Evolutionary conservation across 163 green algal genomes (phyloP).

Genomic region (Chlamydomonas reinhardtii): DNA sequence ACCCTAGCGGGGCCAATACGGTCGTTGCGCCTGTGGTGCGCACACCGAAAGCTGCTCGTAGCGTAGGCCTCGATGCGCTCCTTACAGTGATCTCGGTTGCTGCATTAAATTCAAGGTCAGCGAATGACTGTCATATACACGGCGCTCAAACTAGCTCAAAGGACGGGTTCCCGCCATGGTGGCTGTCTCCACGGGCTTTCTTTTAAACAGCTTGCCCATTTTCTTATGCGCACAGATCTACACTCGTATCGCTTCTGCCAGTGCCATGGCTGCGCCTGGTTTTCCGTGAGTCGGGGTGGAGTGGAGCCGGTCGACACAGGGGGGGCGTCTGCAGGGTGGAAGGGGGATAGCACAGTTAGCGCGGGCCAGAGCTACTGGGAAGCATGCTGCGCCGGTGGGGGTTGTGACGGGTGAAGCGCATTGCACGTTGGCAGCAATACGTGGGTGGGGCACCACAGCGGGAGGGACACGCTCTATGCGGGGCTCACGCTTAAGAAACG

Average conservation of each 20-base stretch:
- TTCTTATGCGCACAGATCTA: background rate
- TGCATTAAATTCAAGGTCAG: constrained; percentile 14
- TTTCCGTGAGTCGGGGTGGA: background rate
- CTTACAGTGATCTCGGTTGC: background rate
- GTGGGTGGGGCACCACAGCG: no score
- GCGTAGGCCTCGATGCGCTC: background rate
- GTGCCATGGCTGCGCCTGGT: constrained; percentile 10
- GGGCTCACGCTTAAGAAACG: no score
- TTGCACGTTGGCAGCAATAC: no score
- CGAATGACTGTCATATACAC: no score
- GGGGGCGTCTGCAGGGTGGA: background rate
- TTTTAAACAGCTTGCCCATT: no score
- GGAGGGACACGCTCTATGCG: no score
- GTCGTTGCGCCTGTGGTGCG: background rate
- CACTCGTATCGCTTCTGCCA: background rate
- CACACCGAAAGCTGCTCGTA: background rate
- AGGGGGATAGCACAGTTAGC: no score
- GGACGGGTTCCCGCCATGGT: constrained; percentile 4
- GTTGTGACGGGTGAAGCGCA: no score
- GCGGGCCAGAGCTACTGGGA: no score
- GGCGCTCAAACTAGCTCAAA: no score
- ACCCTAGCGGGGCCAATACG: background rate
- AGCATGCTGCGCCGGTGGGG: no score
- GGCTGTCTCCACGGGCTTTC: background rate
- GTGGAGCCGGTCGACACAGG: no score